phyloP scores from a whole-genome alignment of 2,329 filamentous ascomycete species.

The Colletotrichum nymphaeae region DNA sequence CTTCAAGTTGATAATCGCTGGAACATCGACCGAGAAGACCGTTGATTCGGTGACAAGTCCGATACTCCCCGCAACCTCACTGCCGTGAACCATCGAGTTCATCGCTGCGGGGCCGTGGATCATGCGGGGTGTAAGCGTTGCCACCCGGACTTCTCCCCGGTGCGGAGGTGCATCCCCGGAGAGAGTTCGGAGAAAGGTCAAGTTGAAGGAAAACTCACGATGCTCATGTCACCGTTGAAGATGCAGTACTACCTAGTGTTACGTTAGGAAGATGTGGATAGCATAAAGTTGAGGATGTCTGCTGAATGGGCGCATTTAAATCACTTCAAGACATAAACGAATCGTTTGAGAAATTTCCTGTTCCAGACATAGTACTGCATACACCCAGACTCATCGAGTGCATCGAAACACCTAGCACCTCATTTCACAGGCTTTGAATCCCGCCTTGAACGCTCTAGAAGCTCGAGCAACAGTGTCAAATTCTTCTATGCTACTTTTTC shows the following conservation, averaged over 20 bases:
- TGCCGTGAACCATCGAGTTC: neutral
- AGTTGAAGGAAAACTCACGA: neutral
- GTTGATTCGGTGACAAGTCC: neutral
- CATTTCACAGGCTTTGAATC: too few species aligned
- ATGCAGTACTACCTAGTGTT: too few species aligned
- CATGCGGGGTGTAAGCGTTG: neutral
- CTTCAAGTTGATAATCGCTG: too few species aligned
- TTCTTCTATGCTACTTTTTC: neutral
- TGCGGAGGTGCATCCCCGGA: neutral
- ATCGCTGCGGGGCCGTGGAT: conserved; percentile 3
- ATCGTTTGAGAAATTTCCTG: neutral
- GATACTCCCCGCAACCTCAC: neutral
- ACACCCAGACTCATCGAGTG: too few species aligned
- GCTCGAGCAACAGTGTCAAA: neutral
- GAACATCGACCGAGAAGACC: neutral
- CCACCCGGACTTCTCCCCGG: conserved; percentile 26
- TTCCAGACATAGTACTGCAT: neutral
- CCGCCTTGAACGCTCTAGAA: fast-evolving
- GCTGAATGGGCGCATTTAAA: neutral
- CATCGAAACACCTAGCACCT: neutral
- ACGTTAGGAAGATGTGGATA: neutral
- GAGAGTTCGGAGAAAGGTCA: neutral
- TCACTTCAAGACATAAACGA: neutral
- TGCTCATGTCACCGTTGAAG: neutral
- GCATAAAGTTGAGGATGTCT: neutral